These are phyloP conservation scores for Quercus mongolica DNA, from an alignment of 306 rosid species.

Conservation along the genomic window DNA sequence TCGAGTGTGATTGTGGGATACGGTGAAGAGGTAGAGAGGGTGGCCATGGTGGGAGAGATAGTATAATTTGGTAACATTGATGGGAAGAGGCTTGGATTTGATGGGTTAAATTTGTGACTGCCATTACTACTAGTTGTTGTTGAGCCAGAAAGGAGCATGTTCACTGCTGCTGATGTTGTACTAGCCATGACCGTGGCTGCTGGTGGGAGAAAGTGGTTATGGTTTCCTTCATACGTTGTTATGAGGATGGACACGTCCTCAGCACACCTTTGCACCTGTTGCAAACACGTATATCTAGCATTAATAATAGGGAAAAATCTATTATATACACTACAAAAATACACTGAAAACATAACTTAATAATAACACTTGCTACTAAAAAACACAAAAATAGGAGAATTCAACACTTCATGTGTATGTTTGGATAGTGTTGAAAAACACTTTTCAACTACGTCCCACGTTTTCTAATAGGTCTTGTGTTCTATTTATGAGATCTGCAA, in stretches of 20 bases:
- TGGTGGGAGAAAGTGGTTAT: conserved; percentile 38
- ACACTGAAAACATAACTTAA: too few species aligned
- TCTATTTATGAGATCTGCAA: rapidly evolving
- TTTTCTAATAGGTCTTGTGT: rapidly evolving
- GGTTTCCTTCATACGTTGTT: conserved; percentile 38
- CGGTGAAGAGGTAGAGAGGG: conserved; percentile 30
- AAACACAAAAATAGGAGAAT: too few species aligned
- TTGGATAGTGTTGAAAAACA: too few species aligned
- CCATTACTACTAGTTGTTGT: conserved; percentile 6
- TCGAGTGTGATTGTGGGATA: conserved; percentile 43
- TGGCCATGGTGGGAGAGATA: conserved; percentile 19
- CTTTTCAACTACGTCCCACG: too few species aligned
- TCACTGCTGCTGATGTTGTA: conserved; percentile 44
- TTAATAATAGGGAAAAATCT: too few species aligned
- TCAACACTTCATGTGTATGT: too few species aligned
- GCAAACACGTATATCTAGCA: not conserved
- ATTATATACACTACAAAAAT: too few species aligned
- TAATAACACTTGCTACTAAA: too few species aligned
- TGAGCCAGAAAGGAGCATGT: conserved; percentile 41
- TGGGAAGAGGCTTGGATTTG: conserved; percentile 13
- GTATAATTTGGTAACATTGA: conserved; percentile 3
- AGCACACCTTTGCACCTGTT: conserved; percentile 45
- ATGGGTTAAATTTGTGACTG: not conserved
- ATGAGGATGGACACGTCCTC: conserved; percentile 27
- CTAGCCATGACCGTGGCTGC: conserved; percentile 30